A percentile compares a stretch with the other conserved stretches of the same genome.
Evolutionary conservation across 257 asterid genomes (phyloP).

Genomic region (Solanum sejunctum): DNA sequence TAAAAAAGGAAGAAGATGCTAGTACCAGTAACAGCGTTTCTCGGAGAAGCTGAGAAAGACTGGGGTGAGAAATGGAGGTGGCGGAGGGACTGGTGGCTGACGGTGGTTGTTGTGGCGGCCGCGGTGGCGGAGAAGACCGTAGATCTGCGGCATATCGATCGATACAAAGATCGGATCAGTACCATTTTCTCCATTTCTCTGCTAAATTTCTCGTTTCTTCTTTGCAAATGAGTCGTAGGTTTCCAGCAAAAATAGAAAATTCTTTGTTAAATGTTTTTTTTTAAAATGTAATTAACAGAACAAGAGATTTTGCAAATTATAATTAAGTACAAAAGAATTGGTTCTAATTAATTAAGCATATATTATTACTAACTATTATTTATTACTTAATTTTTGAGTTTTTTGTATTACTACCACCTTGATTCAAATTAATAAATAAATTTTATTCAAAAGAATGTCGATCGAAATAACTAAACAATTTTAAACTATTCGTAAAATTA

Average conservation of each 20-base stretch:
- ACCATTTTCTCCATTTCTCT: constrained; percentile 39
- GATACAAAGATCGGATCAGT: constrained; percentile 58
- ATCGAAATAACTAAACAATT: no score
- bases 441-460: no score
- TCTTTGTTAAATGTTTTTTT: no score
- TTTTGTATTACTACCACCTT: background rate
- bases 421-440: background rate
- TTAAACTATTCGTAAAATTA: no score
- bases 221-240: background rate
- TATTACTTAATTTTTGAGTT: background rate
- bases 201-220: background rate
- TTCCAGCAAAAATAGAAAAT: background rate
- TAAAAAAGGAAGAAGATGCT: background rate
- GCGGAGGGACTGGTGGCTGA: constrained; percentile 42
- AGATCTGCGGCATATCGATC: constrained; percentile 59
- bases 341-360: background rate
- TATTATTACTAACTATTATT: background rate
- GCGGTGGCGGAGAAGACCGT: constrained; percentile 22
- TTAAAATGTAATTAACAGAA: background rate
- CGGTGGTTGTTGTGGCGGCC: constrained; percentile 23
- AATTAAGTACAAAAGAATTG: background rate
- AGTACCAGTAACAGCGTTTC: constrained; percentile 15
- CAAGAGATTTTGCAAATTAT: background rate
- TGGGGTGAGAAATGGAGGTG: constrained; percentile 47
- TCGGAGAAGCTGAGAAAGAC: constrained; percentile 30